These are phyloP conservation scores for Citrus maxima DNA, from an alignment of 345 rosid genomes.

Conservation along the genomic window DNA sequence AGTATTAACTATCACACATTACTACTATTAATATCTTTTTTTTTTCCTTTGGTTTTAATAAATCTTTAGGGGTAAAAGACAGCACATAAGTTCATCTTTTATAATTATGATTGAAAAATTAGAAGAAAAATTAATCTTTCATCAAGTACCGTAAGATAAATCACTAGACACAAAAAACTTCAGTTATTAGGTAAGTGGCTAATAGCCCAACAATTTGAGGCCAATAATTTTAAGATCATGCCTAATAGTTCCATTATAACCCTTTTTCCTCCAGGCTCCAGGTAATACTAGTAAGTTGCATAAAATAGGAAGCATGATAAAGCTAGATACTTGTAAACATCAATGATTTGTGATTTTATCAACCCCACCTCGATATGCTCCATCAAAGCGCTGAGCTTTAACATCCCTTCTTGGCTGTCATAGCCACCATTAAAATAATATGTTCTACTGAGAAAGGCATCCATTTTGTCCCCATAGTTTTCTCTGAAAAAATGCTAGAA, in stretches of 20 bases:
- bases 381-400: constrained; percentile 60
- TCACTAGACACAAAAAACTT: too few relatives aligned
- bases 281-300: not conserved
- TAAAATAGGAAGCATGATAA: not conserved
- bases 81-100: too few relatives aligned
- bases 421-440: constrained; percentile 60
- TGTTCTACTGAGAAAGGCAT: constrained; percentile 62
- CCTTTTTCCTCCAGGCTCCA: too few relatives aligned
- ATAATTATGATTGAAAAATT: too few relatives aligned
- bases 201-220: too few relatives aligned
- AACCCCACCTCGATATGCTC: constrained; percentile 59
- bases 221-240: not conserved
- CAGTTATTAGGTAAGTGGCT: too few relatives aligned
- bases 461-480: constrained; percentile 62
- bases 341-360: not conserved
- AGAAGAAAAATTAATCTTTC: too few relatives aligned
- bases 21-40: not conserved
- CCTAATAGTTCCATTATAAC: not conserved
- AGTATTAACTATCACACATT: not conserved
- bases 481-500: constrained; percentile 33
- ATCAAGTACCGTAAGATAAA: too few relatives aligned
- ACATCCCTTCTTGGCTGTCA: constrained; percentile 61
- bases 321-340: too few relatives aligned
- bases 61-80: too few relatives aligned
- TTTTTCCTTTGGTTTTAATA: not conserved